Evolutionary conservation across 257 asterid species (phyloP).

Genomic region (Capsicum baccatum): DNA sequence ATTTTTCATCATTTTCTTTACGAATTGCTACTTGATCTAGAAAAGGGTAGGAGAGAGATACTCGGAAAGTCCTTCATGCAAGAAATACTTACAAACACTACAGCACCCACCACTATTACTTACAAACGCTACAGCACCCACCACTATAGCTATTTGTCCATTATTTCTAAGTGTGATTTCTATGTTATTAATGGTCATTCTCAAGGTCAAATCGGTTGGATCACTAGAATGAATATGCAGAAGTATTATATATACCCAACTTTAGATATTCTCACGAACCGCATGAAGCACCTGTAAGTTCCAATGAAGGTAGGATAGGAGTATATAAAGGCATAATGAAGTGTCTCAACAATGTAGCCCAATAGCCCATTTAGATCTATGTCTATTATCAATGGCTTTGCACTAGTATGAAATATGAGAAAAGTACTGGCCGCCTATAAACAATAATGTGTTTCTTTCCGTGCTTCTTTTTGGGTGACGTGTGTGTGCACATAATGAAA

Average conservation of each 20-base stretch:
- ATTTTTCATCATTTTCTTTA: neutral
- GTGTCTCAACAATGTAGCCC: neutral
- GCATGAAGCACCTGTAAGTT: constrained; percentile 6
- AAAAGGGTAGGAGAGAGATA: neutral
- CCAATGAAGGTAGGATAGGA: neutral
- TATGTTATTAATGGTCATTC: neutral
- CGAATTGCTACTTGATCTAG: neutral
- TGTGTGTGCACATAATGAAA: neutral
- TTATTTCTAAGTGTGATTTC: neutral
- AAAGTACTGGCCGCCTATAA: neutral
- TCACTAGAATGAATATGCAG: neutral
- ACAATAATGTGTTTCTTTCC: constrained; percentile 18
- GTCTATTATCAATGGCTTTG: neutral
- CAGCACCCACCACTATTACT: no score
- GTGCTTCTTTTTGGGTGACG: neutral
- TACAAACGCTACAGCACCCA: constrained; percentile 7
- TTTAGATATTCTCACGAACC: neutral
- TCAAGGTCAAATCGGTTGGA: neutral
- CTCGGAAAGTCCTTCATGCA: neutral
- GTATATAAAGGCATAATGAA: neutral
- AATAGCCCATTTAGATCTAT: constrained; percentile 7
- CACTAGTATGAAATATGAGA: neutral
- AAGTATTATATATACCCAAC: neutral
- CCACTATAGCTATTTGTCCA: neutral
- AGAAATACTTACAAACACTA: neutral